Evolutionary conservation across 2,329 filamentous ascomycete genomes (phyloP).

Genomic region (Epichloe baconii): DNA sequence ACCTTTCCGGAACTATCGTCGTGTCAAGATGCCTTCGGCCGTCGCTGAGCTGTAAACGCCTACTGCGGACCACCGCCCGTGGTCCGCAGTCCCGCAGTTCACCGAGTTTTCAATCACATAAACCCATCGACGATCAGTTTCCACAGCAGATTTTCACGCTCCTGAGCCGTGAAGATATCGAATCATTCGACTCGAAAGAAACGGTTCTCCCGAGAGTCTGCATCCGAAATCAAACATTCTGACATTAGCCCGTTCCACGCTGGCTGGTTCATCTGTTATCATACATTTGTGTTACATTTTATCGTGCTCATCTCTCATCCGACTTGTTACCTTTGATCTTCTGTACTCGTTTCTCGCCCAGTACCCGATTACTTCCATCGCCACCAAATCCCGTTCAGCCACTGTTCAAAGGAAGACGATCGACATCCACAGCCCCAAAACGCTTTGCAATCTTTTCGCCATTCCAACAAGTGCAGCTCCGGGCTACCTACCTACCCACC

Average conservation of each 20-base stretch:
- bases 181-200: slow-evolving; percentile 2
- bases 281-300: background rate
- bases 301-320: background rate
- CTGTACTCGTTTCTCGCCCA: background rate
- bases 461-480: background rate
- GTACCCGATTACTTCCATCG: no score
- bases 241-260: slow-evolving; percentile 16
- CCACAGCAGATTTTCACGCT: slow-evolving; percentile 39
- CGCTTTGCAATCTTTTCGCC: background rate
- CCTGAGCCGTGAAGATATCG: slow-evolving; percentile 15
- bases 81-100: slow-evolving; percentile 79
- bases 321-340: background rate
- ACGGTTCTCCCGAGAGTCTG: slow-evolving; percentile 24
- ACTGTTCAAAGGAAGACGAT: background rate
- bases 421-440: background rate
- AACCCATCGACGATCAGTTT: slow-evolving; percentile 51
- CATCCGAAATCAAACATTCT: slow-evolving; percentile 23
- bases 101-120: slow-evolving; percentile 46
- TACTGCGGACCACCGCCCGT: slow-evolving; percentile 52
- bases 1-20: slow-evolving; percentile 49
- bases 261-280: slow-evolving; percentile 11
- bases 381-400: background rate
- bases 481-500: background rate
- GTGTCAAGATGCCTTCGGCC: slow-evolving; percentile 59
- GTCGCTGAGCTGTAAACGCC: slow-evolving; percentile 86